Evolutionary conservation across 768 basidiomycete genomes (phyloP), one percentile per base, ranked within the genome.

Genomic region (Mycena latifolia): DNA sequence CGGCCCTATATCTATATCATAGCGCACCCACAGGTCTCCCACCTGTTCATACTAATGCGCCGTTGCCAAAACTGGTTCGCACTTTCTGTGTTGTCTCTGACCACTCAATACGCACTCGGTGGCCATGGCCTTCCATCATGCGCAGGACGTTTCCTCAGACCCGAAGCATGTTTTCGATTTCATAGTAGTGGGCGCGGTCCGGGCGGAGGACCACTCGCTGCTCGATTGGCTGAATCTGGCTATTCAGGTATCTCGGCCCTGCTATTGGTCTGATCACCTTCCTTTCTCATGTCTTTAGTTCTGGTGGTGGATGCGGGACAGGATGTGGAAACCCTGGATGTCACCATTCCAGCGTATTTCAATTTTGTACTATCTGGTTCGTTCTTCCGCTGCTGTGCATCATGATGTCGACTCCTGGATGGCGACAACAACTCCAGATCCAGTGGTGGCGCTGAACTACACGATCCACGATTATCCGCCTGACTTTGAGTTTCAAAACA

Each of bases 381-480:
- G 25, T 45, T 56, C 43, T 56, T 46, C 41, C 43, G 35, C 43
- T 39, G 25, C 43, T 56, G 41, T 55, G 53, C 29, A 41, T 29
- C 43, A 46, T 56, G 20, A 56, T 56, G 22, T 56, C 18, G 43
- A 55, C 10, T 43, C 41, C 54, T 55, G 54, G 54, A 8, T 43
- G 25, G 14, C 24, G 55, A 56, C 55, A 45, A 17, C 52, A 20
- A 56, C 28, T 55, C 37, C 50, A 63, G 61, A 63, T 54, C 53
- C 61, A 31, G 41, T 43, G 18, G 39, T 63, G 24, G 61, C 50
- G 31, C 54, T 63, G 12, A 63, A 63, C 20, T 63, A 63, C 28
- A 63, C 51, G 8, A 63, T 63, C 24, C 50, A 55, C 18, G 61
- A 55, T 33, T 63, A 45, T 31, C 61, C 61, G 37, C 61, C 61